These are phyloP conservation scores for Panicum hallii DNA, from an alignment of 202 grass and related monocot species.

Conservation along the genomic window DNA sequence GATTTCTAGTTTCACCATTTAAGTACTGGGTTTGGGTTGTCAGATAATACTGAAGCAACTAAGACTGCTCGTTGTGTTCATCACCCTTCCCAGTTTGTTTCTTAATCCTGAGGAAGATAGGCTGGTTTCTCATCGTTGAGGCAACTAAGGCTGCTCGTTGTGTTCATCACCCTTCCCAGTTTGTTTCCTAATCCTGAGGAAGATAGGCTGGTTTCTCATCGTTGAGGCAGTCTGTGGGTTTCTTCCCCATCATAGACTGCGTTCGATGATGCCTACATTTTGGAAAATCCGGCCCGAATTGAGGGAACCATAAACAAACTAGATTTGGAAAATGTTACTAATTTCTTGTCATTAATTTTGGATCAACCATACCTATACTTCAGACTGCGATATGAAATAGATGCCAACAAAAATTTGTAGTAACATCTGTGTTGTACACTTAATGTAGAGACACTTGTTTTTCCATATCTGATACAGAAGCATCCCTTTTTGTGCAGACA, in stretches of 20 bases:
- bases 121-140: slow-evolving; percentile 22
- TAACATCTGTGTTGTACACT: background rate
- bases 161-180: slow-evolving; percentile 14
- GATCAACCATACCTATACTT: background rate
- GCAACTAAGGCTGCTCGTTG: slow-evolving; percentile 17
- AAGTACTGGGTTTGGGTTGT: slow-evolving; percentile 26
- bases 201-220: slow-evolving; percentile 27
- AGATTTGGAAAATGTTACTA: background rate
- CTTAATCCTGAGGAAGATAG: slow-evolving; percentile 28
- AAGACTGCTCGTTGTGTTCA: background rate
- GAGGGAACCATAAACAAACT: background rate
- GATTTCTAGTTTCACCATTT: slow-evolving; percentile 33
- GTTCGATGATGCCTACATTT: slow-evolving; percentile 49
- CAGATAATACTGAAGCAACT: slow-evolving; percentile 29
- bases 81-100: slow-evolving; percentile 38
- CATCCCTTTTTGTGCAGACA: background rate
- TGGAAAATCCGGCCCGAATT: background rate
- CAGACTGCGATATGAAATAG: background rate
- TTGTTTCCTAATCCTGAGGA: slow-evolving; percentile 40
- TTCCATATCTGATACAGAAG: background rate
- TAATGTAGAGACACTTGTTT: background rate
- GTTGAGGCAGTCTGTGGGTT: slow-evolving; percentile 41
- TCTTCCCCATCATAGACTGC: slow-evolving; percentile 35
- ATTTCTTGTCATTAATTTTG: background rate
- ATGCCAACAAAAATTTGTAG: background rate